These are phyloP conservation scores for Chimonanthus salicifolius DNA, from an alignment of 164 flowering plant genomes.

Conservation along the genomic window DNA sequence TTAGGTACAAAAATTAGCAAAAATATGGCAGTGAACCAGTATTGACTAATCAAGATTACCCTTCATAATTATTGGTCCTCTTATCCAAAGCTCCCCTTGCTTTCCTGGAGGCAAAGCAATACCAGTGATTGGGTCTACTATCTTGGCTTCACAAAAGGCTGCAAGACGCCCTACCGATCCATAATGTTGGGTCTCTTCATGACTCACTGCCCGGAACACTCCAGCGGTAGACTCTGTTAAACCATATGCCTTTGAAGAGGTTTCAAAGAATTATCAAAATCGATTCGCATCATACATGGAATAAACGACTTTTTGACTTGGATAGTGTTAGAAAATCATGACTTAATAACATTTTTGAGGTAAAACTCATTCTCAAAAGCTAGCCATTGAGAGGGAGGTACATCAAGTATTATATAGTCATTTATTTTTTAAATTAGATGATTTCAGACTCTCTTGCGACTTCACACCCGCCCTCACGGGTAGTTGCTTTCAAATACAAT, in stretches of 20 bases:
- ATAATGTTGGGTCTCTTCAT: conserved; percentile 24
- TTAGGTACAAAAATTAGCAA: too few species aligned
- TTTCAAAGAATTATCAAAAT: too few species aligned
- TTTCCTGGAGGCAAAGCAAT: conserved; percentile 35
- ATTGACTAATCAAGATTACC: conserved; percentile 16
- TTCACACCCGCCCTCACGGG: too few species aligned
- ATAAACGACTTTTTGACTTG: too few species aligned
- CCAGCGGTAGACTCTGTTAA: conserved; percentile 43
- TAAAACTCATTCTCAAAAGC: too few species aligned
- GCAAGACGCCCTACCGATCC: conserved; percentile 39
- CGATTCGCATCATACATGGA: background rate
- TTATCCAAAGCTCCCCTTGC: conserved; percentile 55
- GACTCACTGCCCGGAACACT: conserved; percentile 10
- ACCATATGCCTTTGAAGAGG: conserved; percentile 42
- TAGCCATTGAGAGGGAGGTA: too few species aligned
- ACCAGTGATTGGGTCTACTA: conserved; percentile 40
- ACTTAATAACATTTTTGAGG: too few species aligned
- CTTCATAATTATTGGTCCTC: conserved; percentile 31
- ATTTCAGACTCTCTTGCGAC: too few species aligned
- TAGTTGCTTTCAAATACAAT: too few species aligned
- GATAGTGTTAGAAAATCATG: too few species aligned
- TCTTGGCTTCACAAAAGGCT: conserved; percentile 32
- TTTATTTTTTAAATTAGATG: too few species aligned
- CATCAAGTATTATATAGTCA: too few species aligned
- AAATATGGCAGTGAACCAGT: background rate